A percentile compares a stretch with the other conserved stretches of the same genome.
Evolutionary conservation across 2,329 filamentous ascomycete genomes (phyloP).

Genomic region (Fusarium paranaense): DNA sequence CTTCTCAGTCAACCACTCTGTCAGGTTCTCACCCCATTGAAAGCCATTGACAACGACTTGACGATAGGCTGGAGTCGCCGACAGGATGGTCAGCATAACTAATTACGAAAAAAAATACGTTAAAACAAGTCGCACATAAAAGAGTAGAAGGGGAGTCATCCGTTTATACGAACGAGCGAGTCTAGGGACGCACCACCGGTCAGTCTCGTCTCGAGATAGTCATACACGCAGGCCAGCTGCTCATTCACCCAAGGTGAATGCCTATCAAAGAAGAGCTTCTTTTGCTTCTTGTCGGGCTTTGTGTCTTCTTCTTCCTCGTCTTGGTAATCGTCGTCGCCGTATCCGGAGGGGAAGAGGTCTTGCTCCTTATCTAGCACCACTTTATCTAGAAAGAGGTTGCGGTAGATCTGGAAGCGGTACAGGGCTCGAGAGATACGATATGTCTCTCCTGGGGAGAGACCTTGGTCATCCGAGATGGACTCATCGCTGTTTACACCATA

Average conservation of each 20-base stretch:
- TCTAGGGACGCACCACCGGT: slow-evolving; percentile 29
- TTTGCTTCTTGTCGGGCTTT: slow-evolving; percentile 4
- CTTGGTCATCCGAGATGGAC: neutral
- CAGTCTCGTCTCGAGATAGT: slow-evolving; percentile 34
- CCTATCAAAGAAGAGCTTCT: slow-evolving; percentile 36
- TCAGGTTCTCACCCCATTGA: slow-evolving; percentile 34
- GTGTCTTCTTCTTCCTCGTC: neutral
- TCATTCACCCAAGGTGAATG: slow-evolving; percentile 41
- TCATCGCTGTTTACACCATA: slow-evolving; percentile 22
- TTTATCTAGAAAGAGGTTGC: slow-evolving; percentile 33
- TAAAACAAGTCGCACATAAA: neutral
- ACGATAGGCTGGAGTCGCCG: slow-evolving; percentile 33
- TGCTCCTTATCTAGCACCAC: slow-evolving; percentile 7
- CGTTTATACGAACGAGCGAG: neutral
- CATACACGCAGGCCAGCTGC: slow-evolving; percentile 36
- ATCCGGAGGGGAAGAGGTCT: slow-evolving; percentile 6
- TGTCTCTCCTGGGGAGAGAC: slow-evolving; percentile 15
- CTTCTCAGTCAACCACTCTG: slow-evolving; percentile 34
- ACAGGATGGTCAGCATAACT: slow-evolving; percentile 39
- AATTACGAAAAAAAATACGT: neutral
- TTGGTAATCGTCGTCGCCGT: neutral
- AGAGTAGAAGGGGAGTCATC: neutral
- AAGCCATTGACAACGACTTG: slow-evolving; percentile 36
- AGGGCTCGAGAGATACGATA: slow-evolving; percentile 35
- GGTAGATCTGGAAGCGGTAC: slow-evolving; percentile 40